phyloP scores from a whole-genome alignment of 192 early-diverging fungal genomes.

The Cetraspora pellucida region DNA sequence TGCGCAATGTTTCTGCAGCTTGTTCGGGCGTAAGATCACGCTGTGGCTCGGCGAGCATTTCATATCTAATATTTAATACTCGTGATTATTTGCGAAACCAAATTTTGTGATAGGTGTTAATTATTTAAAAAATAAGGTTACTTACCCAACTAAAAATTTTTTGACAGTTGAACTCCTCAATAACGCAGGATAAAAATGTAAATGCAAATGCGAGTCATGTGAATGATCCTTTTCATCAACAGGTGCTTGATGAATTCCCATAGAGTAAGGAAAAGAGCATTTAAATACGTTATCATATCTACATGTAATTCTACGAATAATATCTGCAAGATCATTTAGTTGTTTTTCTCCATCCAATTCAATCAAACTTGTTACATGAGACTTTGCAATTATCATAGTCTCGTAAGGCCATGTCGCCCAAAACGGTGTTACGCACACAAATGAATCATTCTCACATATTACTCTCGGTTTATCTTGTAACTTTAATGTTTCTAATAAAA shows the following conservation, averaged over 20 bases:
- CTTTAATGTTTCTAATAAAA: slow-evolving; percentile 55
- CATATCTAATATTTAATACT: slow-evolving; percentile 62
- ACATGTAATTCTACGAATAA: slow-evolving; percentile 73
- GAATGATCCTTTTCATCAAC: slow-evolving; percentile 55
- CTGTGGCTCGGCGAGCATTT: slow-evolving; percentile 92
- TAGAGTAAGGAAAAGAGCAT: slow-evolving; percentile 93
- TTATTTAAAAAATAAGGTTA: slow-evolving; percentile 6
- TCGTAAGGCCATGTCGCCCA: slow-evolving; percentile 99
- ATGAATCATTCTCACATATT: slow-evolving; percentile 80
- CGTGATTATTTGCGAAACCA: not conserved
- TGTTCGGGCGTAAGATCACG: slow-evolving; percentile 95
- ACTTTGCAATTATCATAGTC: slow-evolving; percentile 78
- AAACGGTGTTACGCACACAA: slow-evolving; percentile 87
- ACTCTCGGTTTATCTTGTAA: slow-evolving; percentile 59
- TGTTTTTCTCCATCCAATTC: slow-evolving; percentile 55
- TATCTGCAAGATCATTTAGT: slow-evolving; percentile 68
- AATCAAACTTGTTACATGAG: slow-evolving; percentile 60
- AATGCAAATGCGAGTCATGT: slow-evolving; percentile 73
- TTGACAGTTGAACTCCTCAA: slow-evolving; percentile 86
- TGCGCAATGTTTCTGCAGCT: slow-evolving; percentile 74
- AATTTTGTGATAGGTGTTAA: not conserved
- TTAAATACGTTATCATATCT: slow-evolving; percentile 94
- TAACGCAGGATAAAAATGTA: slow-evolving; percentile 97
- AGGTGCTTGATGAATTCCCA: slow-evolving; percentile 93
- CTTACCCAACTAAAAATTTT: slow-evolving; percentile 94